These are phyloP conservation scores for Scedosporium boydii DNA, from an alignment of 2,329 filamentous ascomycete species.

Conservation along the genomic window DNA sequence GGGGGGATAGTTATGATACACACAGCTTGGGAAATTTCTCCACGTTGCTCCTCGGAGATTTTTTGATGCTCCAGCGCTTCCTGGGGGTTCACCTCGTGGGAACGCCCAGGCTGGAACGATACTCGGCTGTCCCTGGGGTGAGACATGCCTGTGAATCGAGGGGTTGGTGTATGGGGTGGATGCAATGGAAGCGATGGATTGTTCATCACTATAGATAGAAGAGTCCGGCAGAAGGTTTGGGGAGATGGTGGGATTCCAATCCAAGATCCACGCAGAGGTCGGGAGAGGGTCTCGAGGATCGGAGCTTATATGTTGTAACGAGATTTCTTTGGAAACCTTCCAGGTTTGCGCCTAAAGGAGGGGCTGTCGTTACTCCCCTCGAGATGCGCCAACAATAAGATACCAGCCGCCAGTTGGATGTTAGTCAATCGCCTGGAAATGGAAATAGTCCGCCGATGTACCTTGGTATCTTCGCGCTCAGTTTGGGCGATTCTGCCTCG, in stretches of 20 bases:
- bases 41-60: slow-evolving; percentile 12
- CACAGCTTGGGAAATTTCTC: slow-evolving; percentile 12
- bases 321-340: too few relatives aligned
- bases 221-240: not conserved
- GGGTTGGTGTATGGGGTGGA: slow-evolving; percentile 5
- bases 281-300: not conserved
- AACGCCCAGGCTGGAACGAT: slow-evolving; percentile 5
- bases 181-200: slow-evolving; percentile 4
- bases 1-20: not conserved
- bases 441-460: not conserved
- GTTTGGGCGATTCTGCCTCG: not conserved
- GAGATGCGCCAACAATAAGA: not conserved
- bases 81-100: slow-evolving; percentile 4
- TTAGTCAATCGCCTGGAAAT: not conserved
- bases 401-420: not conserved
- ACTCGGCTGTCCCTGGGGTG: slow-evolving; percentile 5
- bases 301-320: too few relatives aligned
- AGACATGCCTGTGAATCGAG: slow-evolving; percentile 5
- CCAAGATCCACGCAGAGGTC: not conserved
- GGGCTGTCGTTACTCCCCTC: too few relatives aligned
- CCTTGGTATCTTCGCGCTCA: not conserved
- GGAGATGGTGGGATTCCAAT: not conserved
- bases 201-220: slow-evolving; percentile 1
- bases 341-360: too few relatives aligned
- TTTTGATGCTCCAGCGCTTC: slow-evolving; percentile 9